Conservation (phyloP, 2,329 filamentous ascomycete genomes). For the Aciculosporium take region DNA sequence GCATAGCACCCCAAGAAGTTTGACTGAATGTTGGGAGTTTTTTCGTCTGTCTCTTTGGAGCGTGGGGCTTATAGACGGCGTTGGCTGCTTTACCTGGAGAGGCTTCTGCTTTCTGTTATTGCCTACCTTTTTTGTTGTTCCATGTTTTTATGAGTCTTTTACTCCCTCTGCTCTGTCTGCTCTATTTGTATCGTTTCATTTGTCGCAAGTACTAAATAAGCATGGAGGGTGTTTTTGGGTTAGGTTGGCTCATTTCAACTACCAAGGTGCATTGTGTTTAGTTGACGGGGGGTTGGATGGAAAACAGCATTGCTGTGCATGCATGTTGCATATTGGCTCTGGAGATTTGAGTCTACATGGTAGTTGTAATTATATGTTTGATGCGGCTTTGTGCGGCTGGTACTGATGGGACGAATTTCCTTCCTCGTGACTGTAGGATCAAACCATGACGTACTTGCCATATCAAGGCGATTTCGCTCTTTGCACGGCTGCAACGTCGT, state of each 20-base stretch:
- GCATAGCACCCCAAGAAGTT: too few relatives aligned
- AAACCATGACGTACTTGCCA: too few relatives aligned
- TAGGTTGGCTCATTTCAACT: background rate
- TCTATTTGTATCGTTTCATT: too few relatives aligned
- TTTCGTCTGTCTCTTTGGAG: background rate
- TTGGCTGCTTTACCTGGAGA: background rate
- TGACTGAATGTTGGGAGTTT: too few relatives aligned
- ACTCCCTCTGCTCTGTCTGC: too few relatives aligned
- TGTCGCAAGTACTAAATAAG: too few relatives aligned
- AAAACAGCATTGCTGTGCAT: background rate
- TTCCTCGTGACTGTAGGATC: too few relatives aligned
- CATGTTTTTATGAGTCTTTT: background rate
- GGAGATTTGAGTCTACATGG: background rate
- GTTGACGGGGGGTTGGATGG: background rate
- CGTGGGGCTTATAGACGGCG: slow-evolving; percentile 1
- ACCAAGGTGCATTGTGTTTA: too few relatives aligned
- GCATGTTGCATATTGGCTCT: slow-evolving; percentile 2
- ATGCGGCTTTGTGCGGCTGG: background rate
- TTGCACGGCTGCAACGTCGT: background rate
- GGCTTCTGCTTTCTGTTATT: background rate
- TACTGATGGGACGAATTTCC: background rate
- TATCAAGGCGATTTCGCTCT: too few relatives aligned
- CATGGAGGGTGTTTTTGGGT: too few relatives aligned
- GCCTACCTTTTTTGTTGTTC: background rate
- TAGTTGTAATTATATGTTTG: background rate